phyloP scores from a whole-genome alignment of 2,329 filamentous ascomycete species.

The Apiospora pterosperma region DNA sequence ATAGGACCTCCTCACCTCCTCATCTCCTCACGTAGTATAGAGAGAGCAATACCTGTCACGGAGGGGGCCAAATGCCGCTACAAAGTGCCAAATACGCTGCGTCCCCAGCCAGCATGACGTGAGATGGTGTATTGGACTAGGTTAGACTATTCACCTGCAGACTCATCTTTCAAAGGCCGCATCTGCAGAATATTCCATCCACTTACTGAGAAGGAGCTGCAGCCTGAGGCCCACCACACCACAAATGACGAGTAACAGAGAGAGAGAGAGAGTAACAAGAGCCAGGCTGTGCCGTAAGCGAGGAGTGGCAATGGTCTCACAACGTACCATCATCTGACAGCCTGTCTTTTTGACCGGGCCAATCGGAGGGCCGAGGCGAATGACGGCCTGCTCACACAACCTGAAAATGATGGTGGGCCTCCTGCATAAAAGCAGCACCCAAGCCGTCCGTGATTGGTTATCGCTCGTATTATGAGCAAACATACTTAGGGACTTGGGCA shows the following conservation, averaged over 20 bases:
- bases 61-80: background rate
- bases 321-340: background rate
- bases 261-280: background rate
- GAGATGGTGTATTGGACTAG: background rate
- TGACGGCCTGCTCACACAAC: background rate
- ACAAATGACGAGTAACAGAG: background rate
- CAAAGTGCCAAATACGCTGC: background rate
- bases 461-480: no score
- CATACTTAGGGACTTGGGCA: no score
- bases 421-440: background rate
- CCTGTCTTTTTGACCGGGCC: background rate
- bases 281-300: background rate
- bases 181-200: background rate
- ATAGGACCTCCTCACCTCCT: background rate
- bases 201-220: background rate
- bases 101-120: background rate
- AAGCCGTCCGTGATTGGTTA: background rate
- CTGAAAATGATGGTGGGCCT: background rate
- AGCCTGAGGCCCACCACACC: background rate
- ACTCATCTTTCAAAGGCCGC: background rate
- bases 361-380: background rate
- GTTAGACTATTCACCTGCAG: background rate
- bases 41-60: background rate
- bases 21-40: no score
- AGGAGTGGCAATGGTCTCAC: background rate